Evolutionary conservation across 2,329 filamentous ascomycete species (phyloP).

Genomic region (Neurospora sp.): DNA sequence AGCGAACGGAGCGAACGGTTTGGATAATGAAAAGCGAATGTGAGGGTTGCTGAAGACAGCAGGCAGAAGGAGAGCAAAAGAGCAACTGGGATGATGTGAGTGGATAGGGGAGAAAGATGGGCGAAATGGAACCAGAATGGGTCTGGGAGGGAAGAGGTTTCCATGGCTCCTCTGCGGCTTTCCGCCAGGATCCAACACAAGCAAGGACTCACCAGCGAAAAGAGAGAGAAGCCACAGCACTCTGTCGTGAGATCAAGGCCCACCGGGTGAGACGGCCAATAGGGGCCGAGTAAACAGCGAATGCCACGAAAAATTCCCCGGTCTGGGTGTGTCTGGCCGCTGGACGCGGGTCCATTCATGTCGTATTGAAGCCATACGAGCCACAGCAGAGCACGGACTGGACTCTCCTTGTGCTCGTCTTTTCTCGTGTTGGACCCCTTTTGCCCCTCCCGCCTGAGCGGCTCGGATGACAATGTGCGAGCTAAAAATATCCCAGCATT

Average conservation of each 20-base stretch:
- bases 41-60: conserved; percentile 1
- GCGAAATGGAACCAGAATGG: not conserved
- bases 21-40: conserved; percentile 2
- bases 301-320: not conserved
- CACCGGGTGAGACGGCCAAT: not conserved
- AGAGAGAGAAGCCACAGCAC: not conserved
- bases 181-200: not conserved
- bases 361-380: not conserved
- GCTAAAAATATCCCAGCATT: not conserved
- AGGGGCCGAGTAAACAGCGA: not conserved
- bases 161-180: conserved; percentile 14
- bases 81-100: conserved; percentile 1
- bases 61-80: not conserved
- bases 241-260: not conserved
- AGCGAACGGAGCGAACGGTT: not conserved
- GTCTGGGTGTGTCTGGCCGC: not conserved
- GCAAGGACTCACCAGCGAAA: not conserved
- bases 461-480: not conserved
- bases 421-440: not conserved
- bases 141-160: conserved; percentile 1
- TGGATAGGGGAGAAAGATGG: conserved; percentile 1
- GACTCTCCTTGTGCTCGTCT: not conserved
- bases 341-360: not conserved
- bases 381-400: not conserved
- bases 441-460: not conserved